phyloP scores from a whole-genome alignment of 169 alveolate species.

The Sarcocystis neurona region DNA sequence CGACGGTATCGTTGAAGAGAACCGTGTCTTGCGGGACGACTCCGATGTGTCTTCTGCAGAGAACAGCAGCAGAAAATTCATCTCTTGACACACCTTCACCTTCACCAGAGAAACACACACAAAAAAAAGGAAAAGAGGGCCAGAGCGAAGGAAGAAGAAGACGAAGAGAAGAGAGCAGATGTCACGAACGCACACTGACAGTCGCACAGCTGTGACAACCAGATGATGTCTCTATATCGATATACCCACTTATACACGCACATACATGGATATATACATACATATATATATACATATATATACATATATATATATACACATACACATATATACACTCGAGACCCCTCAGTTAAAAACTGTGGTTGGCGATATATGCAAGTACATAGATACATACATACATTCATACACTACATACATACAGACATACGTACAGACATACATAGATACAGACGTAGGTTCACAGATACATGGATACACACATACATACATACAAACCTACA shows the following conservation, averaged over 20 bases:
- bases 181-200: background rate
- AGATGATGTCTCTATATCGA: background rate
- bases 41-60: constrained; percentile 73
- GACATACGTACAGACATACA: background rate
- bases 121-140: too few species aligned
- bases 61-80: background rate
- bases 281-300: background rate
- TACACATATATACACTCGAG: background rate
- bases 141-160: background rate
- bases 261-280: background rate
- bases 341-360: too few species aligned
- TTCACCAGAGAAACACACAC: background rate
- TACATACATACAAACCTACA: background rate
- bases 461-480: background rate
- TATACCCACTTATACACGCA: background rate
- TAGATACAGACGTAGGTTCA: background rate
- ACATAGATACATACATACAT: background rate
- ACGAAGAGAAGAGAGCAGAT: background rate
- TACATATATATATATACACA: background rate
- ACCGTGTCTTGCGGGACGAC: constrained; percentile 93
- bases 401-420: background rate
- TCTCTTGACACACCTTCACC: too few species aligned
- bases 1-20: constrained; percentile 88
- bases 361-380: background rate
- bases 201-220: background rate